These are phyloP conservation scores for Brassica balearica DNA, from an alignment of 441 rosid species.

Conservation along the genomic window DNA sequence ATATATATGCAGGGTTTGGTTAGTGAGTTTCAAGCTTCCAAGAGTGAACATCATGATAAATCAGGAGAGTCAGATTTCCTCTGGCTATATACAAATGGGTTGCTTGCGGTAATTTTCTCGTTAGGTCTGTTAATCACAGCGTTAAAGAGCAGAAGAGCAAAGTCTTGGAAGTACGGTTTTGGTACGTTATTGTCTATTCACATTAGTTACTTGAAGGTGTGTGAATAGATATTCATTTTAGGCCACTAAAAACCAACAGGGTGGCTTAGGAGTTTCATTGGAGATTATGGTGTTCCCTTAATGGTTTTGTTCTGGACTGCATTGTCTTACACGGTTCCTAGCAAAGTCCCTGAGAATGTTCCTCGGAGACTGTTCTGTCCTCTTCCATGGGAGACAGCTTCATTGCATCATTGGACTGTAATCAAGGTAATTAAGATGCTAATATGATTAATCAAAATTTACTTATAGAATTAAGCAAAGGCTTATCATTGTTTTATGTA, in stretches of 20 bases:
- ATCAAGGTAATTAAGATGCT: slow-evolving; percentile 50
- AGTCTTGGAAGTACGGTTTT: slow-evolving; percentile 79
- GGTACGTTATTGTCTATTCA: slow-evolving; percentile 45
- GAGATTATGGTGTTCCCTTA: slow-evolving; percentile 85
- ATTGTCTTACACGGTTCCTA: slow-evolving; percentile 58
- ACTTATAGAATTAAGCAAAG: neutral
- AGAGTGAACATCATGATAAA: slow-evolving; percentile 45
- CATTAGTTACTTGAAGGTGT: neutral
- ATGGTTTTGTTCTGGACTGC: slow-evolving; percentile 78
- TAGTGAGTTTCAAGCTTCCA: slow-evolving; percentile 63
- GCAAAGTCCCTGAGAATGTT: slow-evolving; percentile 56
- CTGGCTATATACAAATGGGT: slow-evolving; percentile 76
- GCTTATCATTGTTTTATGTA: slow-evolving; percentile 2
- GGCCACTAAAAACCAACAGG: slow-evolving; percentile 46
- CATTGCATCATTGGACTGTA: slow-evolving; percentile 80
- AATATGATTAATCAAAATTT: neutral
- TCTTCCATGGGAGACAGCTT: slow-evolving; percentile 75
- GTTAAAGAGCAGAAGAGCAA: slow-evolving; percentile 69
- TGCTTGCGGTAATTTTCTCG: slow-evolving; percentile 74
- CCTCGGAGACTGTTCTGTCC: slow-evolving; percentile 77
- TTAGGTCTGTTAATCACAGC: slow-evolving; percentile 65
- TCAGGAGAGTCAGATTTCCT: slow-evolving; percentile 53
- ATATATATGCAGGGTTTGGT: slow-evolving; percentile 60
- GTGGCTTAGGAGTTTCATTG: slow-evolving; percentile 69
- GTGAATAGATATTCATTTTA: slow-evolving; percentile 8